These are phyloP conservation scores for Saccharomycopsis fodiens DNA, from an alignment of 805 yeast genomes.

Conservation along the genomic window DNA sequence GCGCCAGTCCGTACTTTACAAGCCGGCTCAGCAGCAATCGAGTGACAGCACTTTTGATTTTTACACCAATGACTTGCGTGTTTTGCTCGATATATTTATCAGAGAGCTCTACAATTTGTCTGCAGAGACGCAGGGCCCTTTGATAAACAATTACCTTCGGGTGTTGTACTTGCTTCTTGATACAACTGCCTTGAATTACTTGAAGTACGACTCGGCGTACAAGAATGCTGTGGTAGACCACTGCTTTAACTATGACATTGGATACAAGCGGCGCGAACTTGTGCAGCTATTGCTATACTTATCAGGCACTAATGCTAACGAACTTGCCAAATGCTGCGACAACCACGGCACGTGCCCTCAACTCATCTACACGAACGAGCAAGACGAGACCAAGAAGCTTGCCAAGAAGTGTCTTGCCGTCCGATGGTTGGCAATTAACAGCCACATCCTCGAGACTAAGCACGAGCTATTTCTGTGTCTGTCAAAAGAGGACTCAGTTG, in stretches of 20 bases:
- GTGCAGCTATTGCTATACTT: conserved; percentile 18
- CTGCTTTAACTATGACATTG: conserved; percentile 8
- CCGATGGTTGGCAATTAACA: conserved; percentile 15
- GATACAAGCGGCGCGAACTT: conserved; percentile 19
- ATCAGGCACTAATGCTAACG: conserved; percentile 11
- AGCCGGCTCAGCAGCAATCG: neutral
- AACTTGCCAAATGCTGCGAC: conserved; percentile 8
- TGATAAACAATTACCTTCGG: conserved; percentile 41
- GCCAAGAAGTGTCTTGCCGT: conserved; percentile 18
- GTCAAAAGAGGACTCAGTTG: neutral
- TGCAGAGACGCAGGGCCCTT: conserved; percentile 29
- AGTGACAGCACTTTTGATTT: conserved; percentile 22
- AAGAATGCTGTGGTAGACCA: neutral
- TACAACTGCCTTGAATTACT: conserved; percentile 35
- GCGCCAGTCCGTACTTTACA: neutral
- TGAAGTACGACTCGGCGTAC: conserved; percentile 3
- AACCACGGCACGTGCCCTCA: neutral
- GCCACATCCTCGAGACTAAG: conserved; percentile 11
- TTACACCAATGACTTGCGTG: conserved; percentile 49
- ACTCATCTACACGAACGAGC: neutral
- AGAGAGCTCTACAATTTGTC: conserved; percentile 47
- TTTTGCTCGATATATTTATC: conserved; percentile 49
- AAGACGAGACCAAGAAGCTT: conserved; percentile 10
- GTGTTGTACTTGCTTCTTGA: conserved; percentile 44
- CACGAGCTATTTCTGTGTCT: neutral